Percentiles rank a stretch among this genome's conserved stretches.
Evolutionary conservation across 2,329 filamentous ascomycete species (phyloP).

Genomic region (Pezizomycotina sp.): DNA sequence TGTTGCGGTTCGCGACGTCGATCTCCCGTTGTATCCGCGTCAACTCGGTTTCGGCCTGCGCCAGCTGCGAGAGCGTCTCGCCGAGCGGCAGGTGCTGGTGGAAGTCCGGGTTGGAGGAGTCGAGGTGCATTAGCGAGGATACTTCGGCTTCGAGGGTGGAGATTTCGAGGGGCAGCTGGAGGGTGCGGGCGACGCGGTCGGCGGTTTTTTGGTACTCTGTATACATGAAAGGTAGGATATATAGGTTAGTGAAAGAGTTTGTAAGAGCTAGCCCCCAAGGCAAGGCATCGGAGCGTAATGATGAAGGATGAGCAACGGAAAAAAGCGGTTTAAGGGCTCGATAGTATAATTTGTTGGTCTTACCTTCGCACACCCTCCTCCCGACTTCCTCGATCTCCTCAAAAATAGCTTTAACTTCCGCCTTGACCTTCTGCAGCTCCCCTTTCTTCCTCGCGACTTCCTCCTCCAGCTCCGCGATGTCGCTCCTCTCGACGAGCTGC

Average conservation of each 20-base stretch:
- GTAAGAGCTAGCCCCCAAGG: neutral
- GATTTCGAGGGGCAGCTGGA: conserved; percentile 38
- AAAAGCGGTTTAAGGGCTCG: neutral
- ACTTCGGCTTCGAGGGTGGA: conserved; percentile 36
- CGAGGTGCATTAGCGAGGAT: conserved; percentile 32
- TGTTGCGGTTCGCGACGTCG: conserved; percentile 44
- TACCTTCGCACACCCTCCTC: conserved; percentile 38
- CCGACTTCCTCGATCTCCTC: conserved; percentile 32
- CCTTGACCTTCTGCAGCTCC: conserved; percentile 45
- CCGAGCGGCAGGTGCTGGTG: conserved; percentile 40
- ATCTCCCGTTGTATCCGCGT: conserved; percentile 46
- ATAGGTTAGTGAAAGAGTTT: conserved; percentile 27
- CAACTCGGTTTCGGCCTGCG: conserved; percentile 36
- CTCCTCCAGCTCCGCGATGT: conserved; percentile 55
- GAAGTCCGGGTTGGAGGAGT: conserved; percentile 31
- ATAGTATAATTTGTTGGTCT: neutral
- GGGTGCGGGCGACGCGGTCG: conserved; percentile 29
- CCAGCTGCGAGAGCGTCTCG: conserved; percentile 40
- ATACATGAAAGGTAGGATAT: conserved; percentile 37
- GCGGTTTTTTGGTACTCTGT: conserved; percentile 35
- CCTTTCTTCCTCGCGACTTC: conserved; percentile 58
- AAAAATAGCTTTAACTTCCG: conserved; percentile 17
- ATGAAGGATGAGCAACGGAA: neutral
- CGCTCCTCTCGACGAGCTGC: conserved; percentile 61
- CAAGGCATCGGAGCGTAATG: conserved; percentile 6